A percentile compares a stretch with the other conserved stretches of the same genome.
phyloP scores from a whole-genome alignment of 1,284 basidiomycete genomes.

The Rhodotorula glutinis region DNA sequence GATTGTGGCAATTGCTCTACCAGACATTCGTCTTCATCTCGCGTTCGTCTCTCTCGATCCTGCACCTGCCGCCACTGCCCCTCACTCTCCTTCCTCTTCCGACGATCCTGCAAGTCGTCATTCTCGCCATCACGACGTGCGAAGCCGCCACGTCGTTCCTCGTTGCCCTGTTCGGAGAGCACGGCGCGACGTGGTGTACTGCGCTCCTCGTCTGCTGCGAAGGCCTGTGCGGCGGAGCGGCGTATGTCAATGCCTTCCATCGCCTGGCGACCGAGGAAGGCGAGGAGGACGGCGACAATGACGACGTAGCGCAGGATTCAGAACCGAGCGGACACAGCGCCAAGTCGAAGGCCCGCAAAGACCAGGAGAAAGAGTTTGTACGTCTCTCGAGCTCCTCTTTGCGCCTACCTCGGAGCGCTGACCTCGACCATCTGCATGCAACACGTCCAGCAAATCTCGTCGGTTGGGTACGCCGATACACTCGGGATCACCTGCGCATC shows the following conservation, averaged over 20 bases:
- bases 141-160: slow-evolving; percentile 33
- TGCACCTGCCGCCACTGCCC: slow-evolving; percentile 81
- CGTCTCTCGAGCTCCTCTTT: neutral
- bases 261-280: slow-evolving; percentile 33
- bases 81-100: slow-evolving; percentile 66
- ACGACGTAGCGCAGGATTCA: neutral
- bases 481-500: slow-evolving; percentile 15
- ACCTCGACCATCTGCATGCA: too few relatives aligned
- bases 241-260: slow-evolving; percentile 42
- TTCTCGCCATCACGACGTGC: slow-evolving; percentile 32
- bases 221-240: slow-evolving; percentile 41
- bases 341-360: slow-evolving; percentile 8
- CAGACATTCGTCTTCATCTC: slow-evolving; percentile 93
- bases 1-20: slow-evolving; percentile 48
- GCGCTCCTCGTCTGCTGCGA: slow-evolving; percentile 38
- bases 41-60: slow-evolving; percentile 76
- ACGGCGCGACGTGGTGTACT: slow-evolving; percentile 33
- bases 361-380: slow-evolving; percentile 37
- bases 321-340: neutral
- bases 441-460: slow-evolving; percentile 26
- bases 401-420: too few relatives aligned
- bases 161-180: slow-evolving; percentile 24
- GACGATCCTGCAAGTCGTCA: slow-evolving; percentile 39
- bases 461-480: slow-evolving; percentile 43
- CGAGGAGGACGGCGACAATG: slow-evolving; percentile 11